Percentiles rank a stretch among this genome's conserved stretches.
These are phyloP conservation scores for Litsea cubeba DNA, from an alignment of 164 flowering plant species.

Conservation along the genomic window DNA sequence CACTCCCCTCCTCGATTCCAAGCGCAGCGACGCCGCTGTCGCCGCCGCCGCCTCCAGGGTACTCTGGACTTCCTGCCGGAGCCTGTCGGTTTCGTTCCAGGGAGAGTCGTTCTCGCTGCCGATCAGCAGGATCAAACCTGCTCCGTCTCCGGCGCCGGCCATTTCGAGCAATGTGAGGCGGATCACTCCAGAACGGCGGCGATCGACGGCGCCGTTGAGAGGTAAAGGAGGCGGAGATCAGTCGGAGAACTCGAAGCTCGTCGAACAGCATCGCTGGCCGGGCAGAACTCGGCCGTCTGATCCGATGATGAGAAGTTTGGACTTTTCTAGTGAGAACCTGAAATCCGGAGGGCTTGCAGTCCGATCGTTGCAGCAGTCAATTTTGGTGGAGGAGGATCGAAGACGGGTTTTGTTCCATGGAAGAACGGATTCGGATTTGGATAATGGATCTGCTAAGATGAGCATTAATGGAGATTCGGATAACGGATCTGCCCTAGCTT, in stretches of 20 bases:
- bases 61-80: conserved; percentile 66
- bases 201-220: conserved; percentile 33
- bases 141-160: conserved; percentile 10
- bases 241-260: conserved; percentile 56
- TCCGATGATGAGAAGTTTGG: conserved; percentile 56
- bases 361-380: conserved; percentile 45
- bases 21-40: conserved; percentile 31
- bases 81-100: conserved; percentile 91
- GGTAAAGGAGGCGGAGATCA: conserved; percentile 44
- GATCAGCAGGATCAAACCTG: conserved; percentile 62
- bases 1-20: conserved; percentile 31
- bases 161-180: conserved; percentile 39
- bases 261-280: conserved; percentile 72
- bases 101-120: conserved; percentile 91
- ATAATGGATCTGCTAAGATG: conserved; percentile 9
- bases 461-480: conserved; percentile 12
- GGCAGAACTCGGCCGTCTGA: conserved; percentile 39
- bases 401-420: conserved; percentile 48
- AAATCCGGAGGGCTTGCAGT: conserved; percentile 43
- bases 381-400: conserved; percentile 32
- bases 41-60: conserved; percentile 55
- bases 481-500: conserved; percentile 23
- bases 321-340: conserved; percentile 31
- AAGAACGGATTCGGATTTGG: conserved; percentile 31
- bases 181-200: conserved; percentile 64